Percentiles rank a stretch among this genome's conserved stretches.
phyloP scores from a whole-genome alignment of 257 asterid species.

The Solanum chaucha region DNA sequence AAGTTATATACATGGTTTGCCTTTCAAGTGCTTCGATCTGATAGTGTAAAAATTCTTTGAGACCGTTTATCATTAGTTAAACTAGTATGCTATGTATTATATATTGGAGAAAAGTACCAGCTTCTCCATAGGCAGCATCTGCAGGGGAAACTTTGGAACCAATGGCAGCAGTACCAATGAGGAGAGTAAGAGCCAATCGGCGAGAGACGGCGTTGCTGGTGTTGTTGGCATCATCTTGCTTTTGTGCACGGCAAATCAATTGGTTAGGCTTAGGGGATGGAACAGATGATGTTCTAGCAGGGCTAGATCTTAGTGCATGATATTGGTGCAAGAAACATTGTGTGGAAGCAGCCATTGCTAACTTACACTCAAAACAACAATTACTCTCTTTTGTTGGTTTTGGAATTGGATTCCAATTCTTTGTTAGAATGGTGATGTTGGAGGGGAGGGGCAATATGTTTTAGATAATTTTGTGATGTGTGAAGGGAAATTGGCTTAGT shows the following conservation, averaged over 20 bases:
- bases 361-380: not conserved
- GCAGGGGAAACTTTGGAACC: constrained; percentile 74
- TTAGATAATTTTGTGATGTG: constrained; percentile 12
- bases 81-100: not conserved
- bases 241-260: constrained; percentile 56
- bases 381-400: not conserved
- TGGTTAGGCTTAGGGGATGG: constrained; percentile 30
- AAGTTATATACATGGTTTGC: too few relatives aligned
- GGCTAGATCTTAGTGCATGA: constrained; percentile 25
- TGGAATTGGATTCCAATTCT: constrained; percentile 1
- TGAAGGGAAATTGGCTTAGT: constrained; percentile 23
- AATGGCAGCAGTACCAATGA: constrained; percentile 61
- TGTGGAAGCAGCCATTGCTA: constrained; percentile 42
- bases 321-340: constrained; percentile 60
- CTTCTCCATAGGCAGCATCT: constrained; percentile 83
- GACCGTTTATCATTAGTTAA: not conserved
- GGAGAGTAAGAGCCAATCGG: constrained; percentile 54
- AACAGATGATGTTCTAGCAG: constrained; percentile 24
- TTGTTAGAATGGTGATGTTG: not conserved
- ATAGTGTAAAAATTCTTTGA: not conserved
- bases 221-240: constrained; percentile 21
- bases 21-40: not conserved
- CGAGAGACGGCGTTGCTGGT: constrained; percentile 29
- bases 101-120: constrained; percentile 25
- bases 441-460: not conserved